phyloP scores from a whole-genome alignment of 2,329 filamentous ascomycete species.

The Biscogniauxia sp. region DNA sequence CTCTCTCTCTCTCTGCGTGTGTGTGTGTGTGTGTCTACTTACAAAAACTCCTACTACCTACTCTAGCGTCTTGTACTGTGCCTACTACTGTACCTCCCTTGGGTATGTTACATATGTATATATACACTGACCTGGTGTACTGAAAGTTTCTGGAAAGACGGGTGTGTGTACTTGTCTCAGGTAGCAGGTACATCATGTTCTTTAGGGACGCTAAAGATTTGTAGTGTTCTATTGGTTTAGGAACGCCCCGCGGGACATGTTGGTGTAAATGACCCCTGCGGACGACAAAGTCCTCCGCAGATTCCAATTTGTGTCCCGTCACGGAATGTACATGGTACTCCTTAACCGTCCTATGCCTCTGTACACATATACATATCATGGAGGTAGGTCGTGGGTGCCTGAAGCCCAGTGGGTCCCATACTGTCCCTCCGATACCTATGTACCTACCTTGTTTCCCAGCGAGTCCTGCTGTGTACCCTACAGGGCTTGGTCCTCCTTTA shows the following conservation, averaged over 20 bases:
- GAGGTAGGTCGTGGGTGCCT: background rate
- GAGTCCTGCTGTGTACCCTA: background rate
- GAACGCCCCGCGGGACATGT: background rate
- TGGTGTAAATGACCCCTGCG: slow-evolving; percentile 6
- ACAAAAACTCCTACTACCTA: too few relatives aligned
- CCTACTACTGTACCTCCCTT: too few relatives aligned
- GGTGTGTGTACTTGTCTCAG: too few relatives aligned
- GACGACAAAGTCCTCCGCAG: slow-evolving; percentile 23
- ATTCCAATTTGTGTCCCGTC: slow-evolving; percentile 18
- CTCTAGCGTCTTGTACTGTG: too few relatives aligned
- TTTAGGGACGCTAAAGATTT: background rate
- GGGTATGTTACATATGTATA: too few relatives aligned
- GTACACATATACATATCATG: background rate
- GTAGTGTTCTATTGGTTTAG: background rate
- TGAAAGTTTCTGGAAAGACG: background rate
- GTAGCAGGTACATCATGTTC: background rate
- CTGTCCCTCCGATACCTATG: too few relatives aligned
- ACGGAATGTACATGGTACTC: slow-evolving; percentile 1
- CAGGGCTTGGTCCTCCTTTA: background rate
- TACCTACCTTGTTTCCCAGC: background rate
- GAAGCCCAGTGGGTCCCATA: background rate
- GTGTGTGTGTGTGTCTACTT: too few relatives aligned
- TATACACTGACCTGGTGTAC: too few relatives aligned
- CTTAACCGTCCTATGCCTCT: slow-evolving; percentile 8
- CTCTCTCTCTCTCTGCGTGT: too few relatives aligned